These are phyloP conservation scores for Graphium sp. DNA, from an alignment of 2,329 filamentous ascomycete genomes.

Conservation along the genomic window DNA sequence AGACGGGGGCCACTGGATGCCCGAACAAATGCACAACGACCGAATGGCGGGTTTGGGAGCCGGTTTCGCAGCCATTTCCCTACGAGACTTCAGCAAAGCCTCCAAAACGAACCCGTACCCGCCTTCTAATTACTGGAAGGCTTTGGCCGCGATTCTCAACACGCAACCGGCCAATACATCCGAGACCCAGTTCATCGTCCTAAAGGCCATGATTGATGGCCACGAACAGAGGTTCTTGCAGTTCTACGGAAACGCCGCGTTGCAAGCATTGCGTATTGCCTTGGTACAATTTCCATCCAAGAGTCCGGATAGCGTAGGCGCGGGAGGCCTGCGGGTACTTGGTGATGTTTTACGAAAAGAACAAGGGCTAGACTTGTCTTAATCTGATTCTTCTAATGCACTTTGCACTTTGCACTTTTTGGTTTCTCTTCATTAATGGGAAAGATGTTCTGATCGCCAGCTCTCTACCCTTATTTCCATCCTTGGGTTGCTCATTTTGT, in stretches of 20 bases:
- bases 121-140: conserved; percentile 67
- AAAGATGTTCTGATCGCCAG: too few species aligned
- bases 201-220: conserved; percentile 55
- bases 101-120: conserved; percentile 58
- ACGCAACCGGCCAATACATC: conserved; percentile 50
- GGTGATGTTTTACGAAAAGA: conserved; percentile 34
- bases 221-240: conserved; percentile 60
- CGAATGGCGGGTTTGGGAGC: conserved; percentile 71
- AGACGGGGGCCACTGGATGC: conserved; percentile 40
- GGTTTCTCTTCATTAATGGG: too few species aligned
- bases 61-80: conserved; percentile 67
- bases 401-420: too few species aligned
- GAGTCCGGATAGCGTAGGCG: conserved; percentile 28
- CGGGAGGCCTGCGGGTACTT: conserved; percentile 32
- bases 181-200: conserved; percentile 56
- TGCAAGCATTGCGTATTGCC: conserved; percentile 53
- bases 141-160: conserved; percentile 61
- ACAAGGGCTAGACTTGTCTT: conserved; percentile 28
- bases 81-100: conserved; percentile 65
- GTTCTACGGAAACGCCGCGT: conserved; percentile 64
- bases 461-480: too few species aligned
- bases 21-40: conserved; percentile 59
- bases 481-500: too few species aligned
- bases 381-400: too few species aligned
- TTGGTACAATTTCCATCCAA: conserved; percentile 56